These are phyloP conservation scores for Oryza australiensis DNA, from an alignment of 176 grass and related monocot species.

Conservation along the genomic window DNA sequence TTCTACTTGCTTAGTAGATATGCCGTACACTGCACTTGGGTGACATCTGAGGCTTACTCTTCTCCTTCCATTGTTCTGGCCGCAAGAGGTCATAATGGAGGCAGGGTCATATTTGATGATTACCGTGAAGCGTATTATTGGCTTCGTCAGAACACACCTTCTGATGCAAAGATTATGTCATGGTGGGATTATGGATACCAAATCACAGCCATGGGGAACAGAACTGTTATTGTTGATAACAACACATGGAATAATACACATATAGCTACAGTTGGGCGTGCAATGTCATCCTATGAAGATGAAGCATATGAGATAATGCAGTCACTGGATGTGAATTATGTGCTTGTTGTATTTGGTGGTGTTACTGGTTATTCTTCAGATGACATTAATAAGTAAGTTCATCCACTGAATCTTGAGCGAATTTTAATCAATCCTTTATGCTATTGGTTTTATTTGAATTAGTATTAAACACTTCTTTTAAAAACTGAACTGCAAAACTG, in stretches of 20 bases:
- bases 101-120: slow-evolving; percentile 98
- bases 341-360: slow-evolving; percentile 98
- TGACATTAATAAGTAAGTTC: slow-evolving; percentile 96
- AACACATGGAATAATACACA: slow-evolving; percentile 99
- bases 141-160: slow-evolving; percentile 96
- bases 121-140: slow-evolving; percentile 98
- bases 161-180: slow-evolving; percentile 97
- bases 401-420: neutral
- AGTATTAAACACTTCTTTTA: neutral
- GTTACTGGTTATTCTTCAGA: slow-evolving; percentile 97
- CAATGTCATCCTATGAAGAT: slow-evolving; percentile 96
- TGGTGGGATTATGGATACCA: slow-evolving; percentile 99
- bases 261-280: slow-evolving; percentile 96
- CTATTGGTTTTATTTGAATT: neutral
- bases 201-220: slow-evolving; percentile 99
- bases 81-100: slow-evolving; percentile 75
- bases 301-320: slow-evolving; percentile 99
- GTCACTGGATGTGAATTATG: slow-evolving; percentile 92
- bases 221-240: slow-evolving; percentile 99
- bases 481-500: neutral
- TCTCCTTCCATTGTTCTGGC: slow-evolving; percentile 97
- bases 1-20: slow-evolving; percentile 97
- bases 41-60: slow-evolving; percentile 98
- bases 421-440: neutral
- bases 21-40: slow-evolving; percentile 97